Conservation (phyloP, 345 rosid species). For the Arabis hirsuta region DNA sequence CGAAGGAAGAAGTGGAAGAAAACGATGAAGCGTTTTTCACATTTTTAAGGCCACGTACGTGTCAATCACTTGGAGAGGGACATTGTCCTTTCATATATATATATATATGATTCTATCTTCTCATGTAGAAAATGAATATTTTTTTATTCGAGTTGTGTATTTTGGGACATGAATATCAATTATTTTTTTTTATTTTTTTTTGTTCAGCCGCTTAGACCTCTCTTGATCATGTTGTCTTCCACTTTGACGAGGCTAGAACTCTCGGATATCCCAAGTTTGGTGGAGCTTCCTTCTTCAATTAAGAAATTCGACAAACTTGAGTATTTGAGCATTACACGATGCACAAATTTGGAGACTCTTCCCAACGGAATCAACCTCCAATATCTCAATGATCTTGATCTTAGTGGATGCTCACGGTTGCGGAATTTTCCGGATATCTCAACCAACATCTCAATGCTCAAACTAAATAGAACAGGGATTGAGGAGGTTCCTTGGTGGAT, state of each 20-base stretch:
- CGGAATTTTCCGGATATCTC: background rate
- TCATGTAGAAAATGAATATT: no score
- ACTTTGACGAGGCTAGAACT: background rate
- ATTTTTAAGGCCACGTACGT: no score
- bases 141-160: no score
- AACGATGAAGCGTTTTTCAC: no score
- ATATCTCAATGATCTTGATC: accelerated
- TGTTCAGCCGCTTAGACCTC: background rate
- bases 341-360: constrained; percentile 12
- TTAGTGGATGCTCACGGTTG: background rate
- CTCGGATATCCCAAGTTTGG: background rate
- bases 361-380: background rate
- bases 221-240: background rate
- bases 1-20: no score
- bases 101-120: no score
- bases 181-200: no score
- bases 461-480: background rate
- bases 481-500: constrained; percentile 4
- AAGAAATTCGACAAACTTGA: constrained; percentile 2
- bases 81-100: no score
- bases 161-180: no score
- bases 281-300: background rate
- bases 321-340: background rate
- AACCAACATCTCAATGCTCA: background rate
- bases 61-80: no score